These are phyloP conservation scores for Kwoniella heveanensis DNA, from an alignment of 768 basidiomycete genomes.

Conservation along the genomic window DNA sequence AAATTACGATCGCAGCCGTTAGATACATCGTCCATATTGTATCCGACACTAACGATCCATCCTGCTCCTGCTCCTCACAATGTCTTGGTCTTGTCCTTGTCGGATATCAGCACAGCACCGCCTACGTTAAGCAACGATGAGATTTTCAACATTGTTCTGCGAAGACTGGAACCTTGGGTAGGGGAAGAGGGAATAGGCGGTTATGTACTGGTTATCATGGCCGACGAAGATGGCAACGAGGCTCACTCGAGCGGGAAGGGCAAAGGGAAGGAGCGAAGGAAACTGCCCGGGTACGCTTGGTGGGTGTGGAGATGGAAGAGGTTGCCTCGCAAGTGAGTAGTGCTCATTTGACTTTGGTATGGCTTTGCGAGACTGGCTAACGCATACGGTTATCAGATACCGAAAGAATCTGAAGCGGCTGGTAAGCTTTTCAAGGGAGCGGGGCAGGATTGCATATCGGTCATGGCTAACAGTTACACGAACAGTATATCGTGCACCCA, in stretches of 20 bases:
- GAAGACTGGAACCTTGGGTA: slow-evolving; percentile 35
- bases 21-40: slow-evolving; percentile 23
- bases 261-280: slow-evolving; percentile 24
- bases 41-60: slow-evolving; percentile 15
- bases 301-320: slow-evolving; percentile 36
- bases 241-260: neutral
- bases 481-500: slow-evolving; percentile 48
- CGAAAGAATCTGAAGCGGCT: slow-evolving; percentile 45
- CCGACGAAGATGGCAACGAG: slow-evolving; percentile 7
- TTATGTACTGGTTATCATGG: slow-evolving; percentile 40
- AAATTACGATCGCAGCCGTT: slow-evolving; percentile 16
- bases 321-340: slow-evolving; percentile 35
- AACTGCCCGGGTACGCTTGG: slow-evolving; percentile 32
- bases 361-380: neutral
- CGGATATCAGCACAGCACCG: slow-evolving; percentile 12
- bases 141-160: slow-evolving; percentile 25
- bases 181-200: slow-evolving; percentile 35
- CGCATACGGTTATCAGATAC: slow-evolving; percentile 6
- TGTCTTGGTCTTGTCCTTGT: slow-evolving; percentile 25
- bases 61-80: slow-evolving; percentile 9
- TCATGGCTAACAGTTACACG: no score
- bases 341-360: neutral
- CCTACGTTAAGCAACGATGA: slow-evolving; percentile 23
- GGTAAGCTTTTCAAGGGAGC: slow-evolving; percentile 14
- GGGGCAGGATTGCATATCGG: neutral